Evolutionary conservation across 164 flowering plant genomes (phyloP), one percentile per base, ranked within the genome.

Genomic region (Buxus sempervirens): DNA sequence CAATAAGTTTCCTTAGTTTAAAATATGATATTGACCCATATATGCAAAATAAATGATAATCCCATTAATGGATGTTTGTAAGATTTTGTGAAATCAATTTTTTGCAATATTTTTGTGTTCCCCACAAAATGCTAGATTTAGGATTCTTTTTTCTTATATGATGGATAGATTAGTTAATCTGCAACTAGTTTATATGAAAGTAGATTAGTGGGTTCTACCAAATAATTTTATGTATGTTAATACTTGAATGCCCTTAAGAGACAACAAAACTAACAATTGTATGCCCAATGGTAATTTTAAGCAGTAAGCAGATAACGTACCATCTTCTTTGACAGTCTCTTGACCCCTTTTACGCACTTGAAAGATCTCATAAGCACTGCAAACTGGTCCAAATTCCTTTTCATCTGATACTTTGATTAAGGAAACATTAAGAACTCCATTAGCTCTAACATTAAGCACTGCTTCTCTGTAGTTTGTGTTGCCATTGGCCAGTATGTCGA

Each of bases 311-410:
- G 38, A 7, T 16, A 57, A 68, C 76, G 21, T 81, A 88, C 93
- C 83, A 70, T 83, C 88, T 54, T 69, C 21, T 36, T 68, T 79
- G 21, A 60, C 27, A 55, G 83, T 81, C 61, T 65, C 86, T 58
- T 71, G 66, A 60, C 55, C 68, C 77, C 63, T 38, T 41, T 71
- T 66, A 13, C 19, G 77, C 48, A 81, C 74, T 71, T 76, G 81
- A 9, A 84, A 68, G 59, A 88, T 74, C 80, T 88, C 93, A 72
- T 81, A 85, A 42, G 84, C 93, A 82, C 75, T 88, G 67, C 79
- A 81, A 53, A 84, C 74, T 58, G 93, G 93, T 53, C 90, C 93
- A 24, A 77, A 80, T 7, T 21, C 71, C 10, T 68, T 71, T 38
- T 64, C 73, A 73, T 70, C 68, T 41, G 74, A 32, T 21, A 56